Base-by-base conservation (phyloP, 176 grass and related monocot species). In the Phragmites australis region DNA sequence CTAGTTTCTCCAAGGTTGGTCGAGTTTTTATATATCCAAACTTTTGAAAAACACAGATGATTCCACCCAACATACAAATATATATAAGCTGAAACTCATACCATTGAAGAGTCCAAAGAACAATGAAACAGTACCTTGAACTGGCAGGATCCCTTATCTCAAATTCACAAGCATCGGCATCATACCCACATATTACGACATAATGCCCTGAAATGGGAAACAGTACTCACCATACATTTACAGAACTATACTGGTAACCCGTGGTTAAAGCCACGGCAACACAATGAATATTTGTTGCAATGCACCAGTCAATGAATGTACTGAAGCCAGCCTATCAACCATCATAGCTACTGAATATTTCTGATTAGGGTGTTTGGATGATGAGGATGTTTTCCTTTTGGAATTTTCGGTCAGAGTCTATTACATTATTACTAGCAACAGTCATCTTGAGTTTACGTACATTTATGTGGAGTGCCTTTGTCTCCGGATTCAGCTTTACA, bases 61-160 rank as follows among this genome's bases (percentile, higher is more conserved):
- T 77, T 69, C 31, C 15, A 56, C 62, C 41, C 7, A 37, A 23
- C 58, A 51, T 67, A 30, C 13, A 27, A 39, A 56, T 43, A 27
- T 46, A 56, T 43, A 48, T 22, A 22, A 30, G 31, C 4, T 87
- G 57, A 52, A 72, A 64, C 51, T 48, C 16, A 42, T 74, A 42
- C 12, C 17, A 46, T 68, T 22, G 1, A 56, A 30, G 31, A 45
- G 2, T 16, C 15, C 3, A 43, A 19, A 57, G 82, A 4, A 32
- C 34, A 3, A 21, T 39, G 45, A 55, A 59, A 62, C 72, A 14
- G 30, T 91, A 98, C 96, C 96, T 90, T 6, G 96, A 90, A 88
- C 90, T 93, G 77, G 96, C 92, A 34, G 96, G 96, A 84, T 98
- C 96, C 83, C 96, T 91, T 87, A 99, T 99, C 84, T 99, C 96